Percentiles rank a stretch among this genome's conserved stretches.
phyloP scores from a whole-genome alignment of 2,329 filamentous ascomycete species.

The Diaporthe ampelina region DNA sequence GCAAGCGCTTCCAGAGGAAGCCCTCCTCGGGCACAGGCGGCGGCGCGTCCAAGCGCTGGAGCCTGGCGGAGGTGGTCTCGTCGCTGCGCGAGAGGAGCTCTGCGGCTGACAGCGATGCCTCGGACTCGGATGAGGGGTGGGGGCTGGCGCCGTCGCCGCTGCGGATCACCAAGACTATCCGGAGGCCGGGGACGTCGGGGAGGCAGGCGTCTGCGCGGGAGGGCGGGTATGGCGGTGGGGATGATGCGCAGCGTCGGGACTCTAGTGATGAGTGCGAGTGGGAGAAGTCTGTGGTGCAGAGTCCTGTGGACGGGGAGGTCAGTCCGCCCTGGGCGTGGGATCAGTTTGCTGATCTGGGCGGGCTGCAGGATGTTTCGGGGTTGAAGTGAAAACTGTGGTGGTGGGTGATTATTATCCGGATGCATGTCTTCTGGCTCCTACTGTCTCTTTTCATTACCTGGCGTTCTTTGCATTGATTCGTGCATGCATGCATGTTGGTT shows the following conservation, averaged over 20 bases:
- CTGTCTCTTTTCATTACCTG: not conserved
- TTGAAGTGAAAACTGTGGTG: too few species aligned
- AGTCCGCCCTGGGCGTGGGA: slow-evolving; percentile 40
- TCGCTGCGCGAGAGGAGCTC: slow-evolving; percentile 29
- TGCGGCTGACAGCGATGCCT: slow-evolving; percentile 7
- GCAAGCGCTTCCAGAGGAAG: slow-evolving; percentile 30
- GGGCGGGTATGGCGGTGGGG: not conserved
- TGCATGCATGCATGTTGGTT: too few species aligned
- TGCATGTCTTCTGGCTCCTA: too few species aligned
- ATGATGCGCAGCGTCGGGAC: slow-evolving; percentile 9
- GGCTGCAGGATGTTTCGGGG: slow-evolving; percentile 33
- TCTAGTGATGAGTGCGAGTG: slow-evolving; percentile 36
- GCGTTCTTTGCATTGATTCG: not conserved
- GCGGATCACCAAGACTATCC: slow-evolving; percentile 11
- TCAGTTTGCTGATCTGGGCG: slow-evolving; percentile 40
- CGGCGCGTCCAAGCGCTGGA: slow-evolving; percentile 35
- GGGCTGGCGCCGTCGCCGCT: slow-evolving; percentile 33
- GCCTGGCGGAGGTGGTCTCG: slow-evolving; percentile 33
- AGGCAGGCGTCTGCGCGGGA: too few species aligned
- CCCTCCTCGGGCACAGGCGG: not conserved
- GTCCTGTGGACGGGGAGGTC: slow-evolving; percentile 15
- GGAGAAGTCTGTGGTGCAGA: slow-evolving; percentile 35
- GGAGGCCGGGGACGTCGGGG: not conserved
- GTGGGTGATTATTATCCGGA: too few species aligned
- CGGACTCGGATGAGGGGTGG: not conserved